phyloP scores from a whole-genome alignment of 2,329 filamentous ascomycete genomes.

The Sporothrix phasma region DNA sequence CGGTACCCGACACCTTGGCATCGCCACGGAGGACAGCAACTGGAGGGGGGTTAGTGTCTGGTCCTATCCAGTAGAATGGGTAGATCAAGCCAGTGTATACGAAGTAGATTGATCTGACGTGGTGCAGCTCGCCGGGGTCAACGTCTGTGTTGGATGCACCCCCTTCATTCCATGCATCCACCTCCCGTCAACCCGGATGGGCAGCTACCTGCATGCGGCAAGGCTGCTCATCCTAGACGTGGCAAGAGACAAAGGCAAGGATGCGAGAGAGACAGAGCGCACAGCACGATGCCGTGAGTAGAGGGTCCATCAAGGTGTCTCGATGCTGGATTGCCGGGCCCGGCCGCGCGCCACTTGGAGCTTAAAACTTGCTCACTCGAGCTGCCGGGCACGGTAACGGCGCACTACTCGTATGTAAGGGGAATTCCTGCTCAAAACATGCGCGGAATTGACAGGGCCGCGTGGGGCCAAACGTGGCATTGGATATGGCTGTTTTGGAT shows the following conservation, averaged over 20 bases:
- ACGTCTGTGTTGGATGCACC: constrained; percentile 15
- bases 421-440: not conserved
- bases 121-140: not conserved
- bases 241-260: not conserved
- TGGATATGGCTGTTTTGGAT: not conserved
- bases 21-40: constrained; percentile 97
- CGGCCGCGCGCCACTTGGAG: constrained; percentile 4
- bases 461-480: not conserved
- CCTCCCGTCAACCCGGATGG: not conserved
- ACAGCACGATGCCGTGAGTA: not conserved
- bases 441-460: not conserved
- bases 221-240: not conserved
- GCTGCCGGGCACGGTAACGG: not conserved
- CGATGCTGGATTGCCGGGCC: constrained; percentile 22
- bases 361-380: constrained; percentile 16
- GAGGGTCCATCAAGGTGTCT: constrained; percentile 32
- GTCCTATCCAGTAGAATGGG: too few species aligned
- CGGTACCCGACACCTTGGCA: constrained; percentile 86
- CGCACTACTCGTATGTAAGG: not conserved
- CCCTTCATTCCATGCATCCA: not conserved
- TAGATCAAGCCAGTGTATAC: not conserved
- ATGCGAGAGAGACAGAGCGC: not conserved
- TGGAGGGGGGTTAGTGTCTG: constrained; percentile 30
- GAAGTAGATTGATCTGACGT: too few species aligned
- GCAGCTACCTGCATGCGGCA: constrained; percentile 1